Conservation (phyloP, 106 monocot genomes). For the Platanthera guangdongensis region DNA sequence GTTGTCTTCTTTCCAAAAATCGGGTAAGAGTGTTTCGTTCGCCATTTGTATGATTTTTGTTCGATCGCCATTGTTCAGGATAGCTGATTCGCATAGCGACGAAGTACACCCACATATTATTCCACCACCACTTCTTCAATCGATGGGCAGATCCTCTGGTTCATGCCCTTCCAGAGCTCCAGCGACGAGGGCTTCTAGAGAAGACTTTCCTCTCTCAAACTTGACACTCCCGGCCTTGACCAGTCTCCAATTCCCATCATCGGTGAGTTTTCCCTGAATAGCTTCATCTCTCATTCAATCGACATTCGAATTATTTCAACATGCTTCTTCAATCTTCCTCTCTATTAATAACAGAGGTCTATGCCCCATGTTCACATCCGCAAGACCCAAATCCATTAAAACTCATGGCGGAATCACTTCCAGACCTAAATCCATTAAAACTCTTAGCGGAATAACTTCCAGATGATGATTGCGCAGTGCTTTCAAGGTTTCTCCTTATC, state of each 20-base stretch:
- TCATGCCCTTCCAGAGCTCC: slow-evolving; percentile 45
- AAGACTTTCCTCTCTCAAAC: too few relatives aligned
- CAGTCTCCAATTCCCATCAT: too few relatives aligned
- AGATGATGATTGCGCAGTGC: slow-evolving; percentile 59
- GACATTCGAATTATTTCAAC: background rate
- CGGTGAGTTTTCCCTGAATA: slow-evolving; percentile 3
- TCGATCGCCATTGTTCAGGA: too few relatives aligned
- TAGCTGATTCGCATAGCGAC: too few relatives aligned
- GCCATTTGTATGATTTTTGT: too few relatives aligned
- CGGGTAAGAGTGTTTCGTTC: too few relatives aligned
- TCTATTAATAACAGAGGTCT: slow-evolving; percentile 50
- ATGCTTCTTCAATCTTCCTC: background rate
- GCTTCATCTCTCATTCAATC: background rate
- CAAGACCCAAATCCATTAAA: slow-evolving; percentile 52
- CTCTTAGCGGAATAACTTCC: too few relatives aligned
- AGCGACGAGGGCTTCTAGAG: slow-evolving; percentile 90
- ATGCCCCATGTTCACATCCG: slow-evolving; percentile 58
- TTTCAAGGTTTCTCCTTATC: too few relatives aligned
- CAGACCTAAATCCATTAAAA: too few relatives aligned
- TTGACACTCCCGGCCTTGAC: too few relatives aligned
- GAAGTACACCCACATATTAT: background rate
- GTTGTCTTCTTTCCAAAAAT: too few relatives aligned
- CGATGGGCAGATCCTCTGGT: slow-evolving; percentile 29
- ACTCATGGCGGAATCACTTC: too few relatives aligned
- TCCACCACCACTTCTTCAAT: background rate